Conservation (phyloP, 345 rosid species). For the Pelargonium nanum region DNA sequence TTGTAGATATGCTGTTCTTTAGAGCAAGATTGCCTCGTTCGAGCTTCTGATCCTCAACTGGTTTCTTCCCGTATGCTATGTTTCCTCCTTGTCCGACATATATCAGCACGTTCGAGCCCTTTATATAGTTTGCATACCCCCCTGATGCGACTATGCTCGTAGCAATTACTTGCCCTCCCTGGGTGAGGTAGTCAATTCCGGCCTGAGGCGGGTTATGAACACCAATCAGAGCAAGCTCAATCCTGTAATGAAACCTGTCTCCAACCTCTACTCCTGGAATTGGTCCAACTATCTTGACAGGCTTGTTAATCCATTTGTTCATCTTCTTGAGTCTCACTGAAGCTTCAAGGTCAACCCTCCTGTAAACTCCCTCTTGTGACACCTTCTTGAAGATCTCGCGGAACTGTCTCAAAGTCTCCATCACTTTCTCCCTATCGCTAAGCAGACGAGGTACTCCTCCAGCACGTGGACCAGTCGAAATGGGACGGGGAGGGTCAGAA, state of each 20-base stretch:
- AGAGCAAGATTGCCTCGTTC: conserved; percentile 85
- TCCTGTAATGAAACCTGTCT: conserved; percentile 64
- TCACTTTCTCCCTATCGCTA: too few relatives aligned
- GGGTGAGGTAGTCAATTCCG: conserved; percentile 69
- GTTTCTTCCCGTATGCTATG: conserved; percentile 53
- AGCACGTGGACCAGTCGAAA: too few relatives aligned
- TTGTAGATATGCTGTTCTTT: conserved; percentile 75
- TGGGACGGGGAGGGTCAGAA: too few relatives aligned
- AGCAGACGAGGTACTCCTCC: too few relatives aligned
- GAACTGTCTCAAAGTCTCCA: too few relatives aligned
- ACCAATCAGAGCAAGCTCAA: conserved; percentile 78
- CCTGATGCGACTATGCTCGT: conserved; percentile 85
- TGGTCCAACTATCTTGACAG: conserved; percentile 73
- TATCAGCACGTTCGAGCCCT: conserved; percentile 53
- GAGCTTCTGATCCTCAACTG: conserved; percentile 61
- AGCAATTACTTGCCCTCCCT: conserved; percentile 67
- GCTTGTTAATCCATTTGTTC: conserved; percentile 67
- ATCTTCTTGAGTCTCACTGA: conserved; percentile 45
- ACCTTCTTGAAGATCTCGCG: too few relatives aligned
- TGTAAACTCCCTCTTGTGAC: too few relatives aligned
- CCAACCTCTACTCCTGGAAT: conserved; percentile 74
- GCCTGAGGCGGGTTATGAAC: conserved; percentile 79
- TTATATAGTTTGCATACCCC: conserved; percentile 82
- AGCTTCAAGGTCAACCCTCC: too few relatives aligned
- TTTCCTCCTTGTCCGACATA: conserved; percentile 91